Conservation (phyloP, 1,284 basidiomycete species). For the Tremellales sp. region DNA sequence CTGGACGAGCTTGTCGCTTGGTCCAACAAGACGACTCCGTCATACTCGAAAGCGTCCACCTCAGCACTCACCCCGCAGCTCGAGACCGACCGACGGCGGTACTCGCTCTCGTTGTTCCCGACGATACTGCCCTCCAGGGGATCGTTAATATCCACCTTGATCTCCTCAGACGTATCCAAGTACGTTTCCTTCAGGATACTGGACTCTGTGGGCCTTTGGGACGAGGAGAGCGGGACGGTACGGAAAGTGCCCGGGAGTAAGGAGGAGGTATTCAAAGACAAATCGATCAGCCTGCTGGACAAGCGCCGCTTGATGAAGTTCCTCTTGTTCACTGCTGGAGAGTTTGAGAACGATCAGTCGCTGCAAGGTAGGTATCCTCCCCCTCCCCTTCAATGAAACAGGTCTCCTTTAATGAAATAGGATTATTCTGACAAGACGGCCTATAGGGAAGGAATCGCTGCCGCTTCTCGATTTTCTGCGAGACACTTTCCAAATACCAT, state of each 20-base stretch:
- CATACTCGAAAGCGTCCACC: conserved; percentile 21
- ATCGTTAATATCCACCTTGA: conserved; percentile 71
- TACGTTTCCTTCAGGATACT: conserved; percentile 88
- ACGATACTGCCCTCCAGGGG: conserved; percentile 76
- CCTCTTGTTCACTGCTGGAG: conserved; percentile 70
- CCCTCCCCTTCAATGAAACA: not conserved
- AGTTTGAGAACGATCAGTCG: conserved; percentile 59
- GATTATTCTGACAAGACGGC: no score
- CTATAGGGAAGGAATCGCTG: conserved; percentile 54
- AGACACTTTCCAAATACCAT: conserved; percentile 60
- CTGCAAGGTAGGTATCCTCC: conserved; percentile 21
- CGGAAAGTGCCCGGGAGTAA: conserved; percentile 81
- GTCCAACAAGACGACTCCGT: conserved; percentile 50
- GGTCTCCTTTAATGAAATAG: not conserved
- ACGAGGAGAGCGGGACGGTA: conserved; percentile 44
- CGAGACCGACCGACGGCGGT: conserved; percentile 64
- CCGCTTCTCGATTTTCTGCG: conserved; percentile 63
- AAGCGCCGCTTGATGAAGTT: conserved; percentile 93
- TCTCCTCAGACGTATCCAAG: conserved; percentile 79
- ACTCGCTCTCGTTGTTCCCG: conserved; percentile 79
- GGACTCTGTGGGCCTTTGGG: conserved; percentile 62
- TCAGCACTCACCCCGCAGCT: conserved; percentile 51
- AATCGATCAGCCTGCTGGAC: conserved; percentile 70
- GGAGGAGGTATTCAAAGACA: conserved; percentile 88
- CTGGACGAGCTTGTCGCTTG: conserved; percentile 74